phyloP scores from a whole-genome alignment of 306 rosid species.

The Castanea crenata region DNA sequence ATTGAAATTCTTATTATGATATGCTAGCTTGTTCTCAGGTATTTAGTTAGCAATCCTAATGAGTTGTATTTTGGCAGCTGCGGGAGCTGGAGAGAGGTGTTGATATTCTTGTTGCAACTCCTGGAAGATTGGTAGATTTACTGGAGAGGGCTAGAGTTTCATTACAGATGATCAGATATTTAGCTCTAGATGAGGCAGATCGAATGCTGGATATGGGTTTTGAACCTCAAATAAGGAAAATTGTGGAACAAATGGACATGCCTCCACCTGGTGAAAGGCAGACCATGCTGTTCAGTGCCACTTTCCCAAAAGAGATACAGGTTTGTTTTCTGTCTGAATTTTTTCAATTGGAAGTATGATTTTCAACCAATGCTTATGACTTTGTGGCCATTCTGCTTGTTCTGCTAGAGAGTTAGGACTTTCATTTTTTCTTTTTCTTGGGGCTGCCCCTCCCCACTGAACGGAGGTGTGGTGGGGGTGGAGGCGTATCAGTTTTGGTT shows the following conservation, averaged over 20 bases:
- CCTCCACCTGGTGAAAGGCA: conserved; percentile 79
- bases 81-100: conserved; percentile 92
- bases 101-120: conserved; percentile 95
- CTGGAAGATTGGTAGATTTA: conserved; percentile 93
- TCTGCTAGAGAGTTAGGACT: neutral
- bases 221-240: conserved; percentile 79
- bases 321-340: conserved; percentile 25
- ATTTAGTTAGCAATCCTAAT: conserved; percentile 19
- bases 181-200: conserved; percentile 79
- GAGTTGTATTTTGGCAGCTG: conserved; percentile 43
- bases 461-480: neutral
- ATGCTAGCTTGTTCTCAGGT: neutral
- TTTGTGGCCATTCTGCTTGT: neutral
- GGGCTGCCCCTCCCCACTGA: too few species aligned
- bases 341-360: conserved; percentile 5
- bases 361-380: neutral
- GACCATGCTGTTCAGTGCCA: conserved; percentile 88
- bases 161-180: conserved; percentile 66
- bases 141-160: conserved; percentile 89
- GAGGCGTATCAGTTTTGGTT: neutral
- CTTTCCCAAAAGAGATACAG: conserved; percentile 91
- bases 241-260: conserved; percentile 87
- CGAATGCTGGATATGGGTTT: conserved; percentile 86
- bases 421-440: too few species aligned
- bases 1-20: neutral